Base-by-base conservation (phyloP, 352 stramenopile species). In the Plasmopara viticola region DNA sequence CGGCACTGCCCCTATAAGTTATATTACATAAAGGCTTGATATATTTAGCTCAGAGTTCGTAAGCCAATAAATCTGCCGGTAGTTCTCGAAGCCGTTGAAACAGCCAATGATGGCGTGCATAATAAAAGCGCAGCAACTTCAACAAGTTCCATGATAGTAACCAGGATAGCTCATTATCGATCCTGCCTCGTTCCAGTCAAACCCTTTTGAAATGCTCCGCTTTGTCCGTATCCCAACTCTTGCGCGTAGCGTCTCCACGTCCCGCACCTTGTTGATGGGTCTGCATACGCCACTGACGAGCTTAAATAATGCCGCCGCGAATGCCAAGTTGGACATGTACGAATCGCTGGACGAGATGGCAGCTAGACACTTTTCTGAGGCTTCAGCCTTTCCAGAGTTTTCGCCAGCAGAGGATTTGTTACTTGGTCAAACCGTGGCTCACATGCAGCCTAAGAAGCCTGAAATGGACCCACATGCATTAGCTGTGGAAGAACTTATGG, bases 311-410 rank as follows among this genome's bases (percentile, higher is more conserved):
- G 66, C 64, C 14, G 58, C 59, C 17, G 41, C 52, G 10, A 48
- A 41, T 31, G 53, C 66, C 25, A 39, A 68, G 20, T 47, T 79
- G 12, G 33, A 65, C 6, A 52, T 79, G 5, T 55, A 77, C 44
- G 49, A 62, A 6, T 66, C 71, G 15, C 53, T 86, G 17, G 71
- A 87, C 33, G 75, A 77, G 18, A 53, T 72, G n/a, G 74, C 74
- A 0, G 61, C 72, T 18, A 53, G 58, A 10, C 51, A 66, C 39
- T 90, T 87, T 57, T 84, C 76, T 0, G 79, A 87, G 51, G 50
- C 74, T 2, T 90, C 79, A 8, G 60, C 70, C 6, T 87, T 86
- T 45, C 79, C 79, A 2, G 79, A 86, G 62, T 82, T 72, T 31
- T 78, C 79, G 0, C 60, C 76, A 10, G 60, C 54, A 17, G 76